phyloP scores from a whole-genome alignment of 805 yeast species.

The Tetrapisispora namnaoensis region DNA sequence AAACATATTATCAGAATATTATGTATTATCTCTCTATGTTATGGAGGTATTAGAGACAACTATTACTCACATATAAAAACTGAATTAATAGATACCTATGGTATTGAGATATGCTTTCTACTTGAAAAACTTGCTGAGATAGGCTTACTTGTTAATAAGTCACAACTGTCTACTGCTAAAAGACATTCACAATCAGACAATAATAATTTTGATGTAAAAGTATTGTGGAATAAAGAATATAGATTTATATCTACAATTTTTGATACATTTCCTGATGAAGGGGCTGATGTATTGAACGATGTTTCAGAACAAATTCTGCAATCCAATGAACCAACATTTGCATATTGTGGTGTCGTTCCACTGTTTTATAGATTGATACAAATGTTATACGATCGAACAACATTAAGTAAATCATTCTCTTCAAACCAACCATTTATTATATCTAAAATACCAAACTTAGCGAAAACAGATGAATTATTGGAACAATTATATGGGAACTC shows the following conservation, averaged over 20 bases:
- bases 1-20: conserved; percentile 43
- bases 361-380: conserved; percentile 60
- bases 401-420: conserved; percentile 31
- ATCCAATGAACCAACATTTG: conserved; percentile 35
- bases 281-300: conserved; percentile 3
- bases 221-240: conserved; percentile 16
- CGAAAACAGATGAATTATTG: conserved; percentile 16
- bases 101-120: conserved; percentile 33
- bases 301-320: conserved; percentile 9
- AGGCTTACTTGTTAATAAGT: conserved; percentile 16
- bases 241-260: conserved; percentile 18
- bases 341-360: conserved; percentile 80
- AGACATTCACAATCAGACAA: background rate
- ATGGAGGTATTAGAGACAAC: conserved; percentile 57
- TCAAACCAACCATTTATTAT: conserved; percentile 27
- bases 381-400: conserved; percentile 49
- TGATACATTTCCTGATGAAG: conserved; percentile 20
- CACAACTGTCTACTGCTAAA: conserved; percentile 1
- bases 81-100: conserved; percentile 55
- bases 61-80: conserved; percentile 48
- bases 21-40: conserved; percentile 49
- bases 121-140: conserved; percentile 16
- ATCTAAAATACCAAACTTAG: conserved; percentile 19
- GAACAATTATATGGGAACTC: conserved; percentile 20
- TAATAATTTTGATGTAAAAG: background rate